Base-by-base conservation (phyloP, 2,329 filamentous ascomycete genomes). In the Phyllosticta capitalensis region DNA sequence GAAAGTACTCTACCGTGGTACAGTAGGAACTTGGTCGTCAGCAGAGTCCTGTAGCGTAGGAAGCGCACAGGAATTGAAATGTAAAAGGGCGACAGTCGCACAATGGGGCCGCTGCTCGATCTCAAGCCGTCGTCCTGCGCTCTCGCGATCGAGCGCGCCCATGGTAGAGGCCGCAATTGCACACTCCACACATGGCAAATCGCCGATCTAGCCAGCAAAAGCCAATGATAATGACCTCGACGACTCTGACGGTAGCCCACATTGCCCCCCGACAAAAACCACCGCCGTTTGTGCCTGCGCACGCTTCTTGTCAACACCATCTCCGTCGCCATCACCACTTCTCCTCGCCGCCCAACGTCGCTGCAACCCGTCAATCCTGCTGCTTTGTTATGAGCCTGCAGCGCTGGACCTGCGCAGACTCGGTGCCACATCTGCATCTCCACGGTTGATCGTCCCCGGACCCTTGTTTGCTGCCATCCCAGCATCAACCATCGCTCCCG, bases 181-280 rank as follows among this genome's bases (percentile, higher is more conserved):
- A 54, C 52, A 24, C 56, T 59, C 22, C 56, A 38, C 56, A n/a
- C 20, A 45, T 52, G 33, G 33, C 30, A 26, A 38, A 59, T 59
- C 56, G 56, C 56, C 56, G 56, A 59, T 59, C 56, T 28, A 48
- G 5, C 52, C 21, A n/a, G 30, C 51, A 26, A 33, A 26, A 50
- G 22, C 49, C 56, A 59, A 49, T 59, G 52, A 59, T 59, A 54
- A 59, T 59, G 52, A 10, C 52, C 56, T 33, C 52, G 52, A 24
- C 52, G 28, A 45, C 56, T 22, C 38, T 45, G 38, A 6, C 38
- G 7, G 2, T 45, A 45, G 38, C 38, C 38, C 38, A 45, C 38
- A 3, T 5, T n/a, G 14, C 38, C 38, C n/a, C 14, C 14, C 38
- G 38, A 45, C 38, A 45, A n/a, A 45, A 45, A 17, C 38, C 14